phyloP scores from a whole-genome alignment of 2,329 filamentous ascomycete species.

The Trichoderma lentiforme region DNA sequence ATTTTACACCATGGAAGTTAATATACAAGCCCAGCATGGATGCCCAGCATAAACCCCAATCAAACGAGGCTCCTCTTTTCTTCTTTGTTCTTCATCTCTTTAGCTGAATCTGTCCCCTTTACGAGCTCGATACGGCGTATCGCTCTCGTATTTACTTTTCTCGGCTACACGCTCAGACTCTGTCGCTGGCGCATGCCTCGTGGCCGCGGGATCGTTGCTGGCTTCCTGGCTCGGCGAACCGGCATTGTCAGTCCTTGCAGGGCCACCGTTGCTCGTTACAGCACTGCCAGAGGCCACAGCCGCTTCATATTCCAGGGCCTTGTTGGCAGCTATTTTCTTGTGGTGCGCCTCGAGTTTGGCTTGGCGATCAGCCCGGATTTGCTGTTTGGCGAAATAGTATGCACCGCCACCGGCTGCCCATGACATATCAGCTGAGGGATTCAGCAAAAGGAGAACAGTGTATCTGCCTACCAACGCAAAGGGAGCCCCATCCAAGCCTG shows the following conservation, averaged over 20 bases:
- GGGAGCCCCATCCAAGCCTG: constrained; percentile 88
- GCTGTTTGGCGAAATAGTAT: constrained; percentile 93
- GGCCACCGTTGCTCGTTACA: constrained; percentile 42
- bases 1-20: constrained; percentile 2
- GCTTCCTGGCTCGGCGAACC: constrained; percentile 69
- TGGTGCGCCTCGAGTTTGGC: constrained; percentile 65
- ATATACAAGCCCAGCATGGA: constrained; percentile 9
- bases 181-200: constrained; percentile 71
- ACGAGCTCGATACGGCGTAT: constrained; percentile 67
- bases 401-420: constrained; percentile 75
- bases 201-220: constrained; percentile 77
- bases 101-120: constrained; percentile 77
- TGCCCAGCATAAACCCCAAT: neutral
- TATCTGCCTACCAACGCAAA: constrained; percentile 71
- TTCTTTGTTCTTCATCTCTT: neutral
- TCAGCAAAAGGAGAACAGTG: neutral
- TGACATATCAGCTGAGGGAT: constrained; percentile 21
- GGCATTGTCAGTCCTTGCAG: constrained; percentile 56
- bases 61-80: constrained; percentile 2
- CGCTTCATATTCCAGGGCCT: constrained; percentile 51
- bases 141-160: constrained; percentile 88
- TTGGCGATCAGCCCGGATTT: constrained; percentile 86
- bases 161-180: constrained; percentile 64
- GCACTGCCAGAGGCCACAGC: constrained; percentile 36
- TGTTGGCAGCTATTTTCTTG: constrained; percentile 58